Evolutionary conservation across 257 asterid genomes (phyloP), one percentile per base, ranked within the genome.

Genomic region (Ehretia macrophylla): DNA sequence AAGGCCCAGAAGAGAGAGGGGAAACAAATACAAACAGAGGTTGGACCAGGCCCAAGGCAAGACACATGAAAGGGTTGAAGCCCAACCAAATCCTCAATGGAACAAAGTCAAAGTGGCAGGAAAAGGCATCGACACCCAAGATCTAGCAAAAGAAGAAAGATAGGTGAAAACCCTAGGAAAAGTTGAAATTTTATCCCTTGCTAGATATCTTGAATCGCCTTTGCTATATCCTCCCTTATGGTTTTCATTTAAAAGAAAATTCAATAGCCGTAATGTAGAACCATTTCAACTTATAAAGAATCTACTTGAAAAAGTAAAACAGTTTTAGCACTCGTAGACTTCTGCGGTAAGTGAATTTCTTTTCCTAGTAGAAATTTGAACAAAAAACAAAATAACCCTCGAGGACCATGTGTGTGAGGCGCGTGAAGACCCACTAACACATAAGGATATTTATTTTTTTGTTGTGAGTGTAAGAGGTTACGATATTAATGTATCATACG

Each of bases 341-440:
- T 93, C 99, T 46, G 97, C 94, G 91, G 77, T 79, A 89, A 64
- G 72, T 68, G 14, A 91, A 87, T 55, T 84, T 77, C 16, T 73
- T 74, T 59, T 79, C 64, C 70, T 81, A 83, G 86, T 73, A 93
- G 51, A 92, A 88, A 20, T 81, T 81, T 2, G 99, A 96, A 63
- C 94, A 72, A 62, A 84, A 88, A 19, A 69, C 96, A 60, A 86
- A 83, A 64, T 88, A 86, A 40, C 96, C 96, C 76, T 88, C 99
- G 4, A 92, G 86, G 59, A 92, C 65, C 66, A 86, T 81, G 75
- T 92, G 99, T 8, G 96, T 88, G 55, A 92, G 78, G 47, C 99
- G 96, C 14, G 99, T 84, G 91, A 88, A 81, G 54, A 83, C 79
- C 97, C 97, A 92, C 99, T 97, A 92, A 80, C 99, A 86, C 96